phyloP scores from a whole-genome alignment of 2,329 filamentous ascomycete species.

The Monilinia fructicola region DNA sequence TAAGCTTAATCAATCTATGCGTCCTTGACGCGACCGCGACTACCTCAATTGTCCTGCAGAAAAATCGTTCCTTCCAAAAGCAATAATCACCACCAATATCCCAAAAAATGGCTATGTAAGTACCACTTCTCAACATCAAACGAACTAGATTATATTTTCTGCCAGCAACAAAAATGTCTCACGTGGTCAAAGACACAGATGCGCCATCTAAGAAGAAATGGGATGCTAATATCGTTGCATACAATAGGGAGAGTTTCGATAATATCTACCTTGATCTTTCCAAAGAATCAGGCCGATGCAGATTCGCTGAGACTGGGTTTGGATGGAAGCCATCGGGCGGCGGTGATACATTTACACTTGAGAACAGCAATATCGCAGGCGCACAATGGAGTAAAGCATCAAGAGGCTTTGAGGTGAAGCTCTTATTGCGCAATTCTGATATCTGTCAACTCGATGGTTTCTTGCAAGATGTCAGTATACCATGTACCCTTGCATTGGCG shows the following conservation, averaged over 20 bases:
- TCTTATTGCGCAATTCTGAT: slow-evolving; percentile 78
- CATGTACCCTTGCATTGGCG: slow-evolving; percentile 11
- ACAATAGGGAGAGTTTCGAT: slow-evolving; percentile 81
- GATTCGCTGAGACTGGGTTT: slow-evolving; percentile 89
- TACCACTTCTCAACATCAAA: neutral
- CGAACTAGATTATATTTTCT: neutral
- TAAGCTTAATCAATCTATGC: slow-evolving; percentile 11
- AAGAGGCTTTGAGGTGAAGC: slow-evolving; percentile 90
- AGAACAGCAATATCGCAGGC: slow-evolving; percentile 77
- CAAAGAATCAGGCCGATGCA: slow-evolving; percentile 86
- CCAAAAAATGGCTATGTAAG: slow-evolving; percentile 25
- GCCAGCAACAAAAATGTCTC: neutral
- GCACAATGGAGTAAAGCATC: slow-evolving; percentile 95
- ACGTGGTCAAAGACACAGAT: slow-evolving; percentile 2
- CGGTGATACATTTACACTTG: slow-evolving; percentile 90
- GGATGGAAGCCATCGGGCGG: slow-evolving; percentile 90
- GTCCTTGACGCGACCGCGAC: neutral
- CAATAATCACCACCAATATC: neutral
- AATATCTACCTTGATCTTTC: slow-evolving; percentile 96
- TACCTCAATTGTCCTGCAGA: slow-evolving; percentile 4
- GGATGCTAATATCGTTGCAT: slow-evolving; percentile 25
- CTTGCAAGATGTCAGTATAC: slow-evolving; percentile 66
- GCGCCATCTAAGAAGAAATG: neutral
- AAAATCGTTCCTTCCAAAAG: slow-evolving; percentile 17
- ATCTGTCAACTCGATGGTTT: slow-evolving; percentile 95